A percentile compares a stretch with the other conserved stretches of the same genome.
Evolutionary conservation across 1,284 basidiomycete species (phyloP).

Genomic region (Trichosporon faecale): DNA sequence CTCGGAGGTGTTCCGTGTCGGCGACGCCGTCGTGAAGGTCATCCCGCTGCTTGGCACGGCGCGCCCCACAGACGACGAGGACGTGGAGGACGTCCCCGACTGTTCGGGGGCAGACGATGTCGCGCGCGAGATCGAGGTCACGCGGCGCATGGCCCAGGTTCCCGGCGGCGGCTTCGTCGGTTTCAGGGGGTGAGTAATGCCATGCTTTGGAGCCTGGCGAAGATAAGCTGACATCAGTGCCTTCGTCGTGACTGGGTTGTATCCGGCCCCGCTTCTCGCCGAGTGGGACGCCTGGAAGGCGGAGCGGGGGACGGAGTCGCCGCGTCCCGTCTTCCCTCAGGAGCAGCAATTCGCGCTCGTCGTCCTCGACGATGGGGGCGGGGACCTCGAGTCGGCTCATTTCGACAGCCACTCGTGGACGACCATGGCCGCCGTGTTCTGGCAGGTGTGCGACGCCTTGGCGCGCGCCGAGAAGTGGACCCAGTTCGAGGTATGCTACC

Average conservation of each 20-base stretch:
- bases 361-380: slow-evolving; percentile 80
- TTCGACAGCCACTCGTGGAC: slow-evolving; percentile 70
- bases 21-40: slow-evolving; percentile 47
- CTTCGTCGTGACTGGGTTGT: slow-evolving; percentile 78
- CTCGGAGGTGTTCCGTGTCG: slow-evolving; percentile 90
- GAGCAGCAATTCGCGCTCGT: slow-evolving; percentile 83
- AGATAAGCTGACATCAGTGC: slow-evolving; percentile 52
- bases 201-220: neutral
- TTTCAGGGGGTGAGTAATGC: slow-evolving; percentile 59
- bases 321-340: slow-evolving; percentile 70
- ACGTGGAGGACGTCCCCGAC: slow-evolving; percentile 40
- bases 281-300: slow-evolving; percentile 82
- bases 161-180: slow-evolving; percentile 69
- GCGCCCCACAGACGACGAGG: slow-evolving; percentile 21
- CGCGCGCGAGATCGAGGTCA: slow-evolving; percentile 81
- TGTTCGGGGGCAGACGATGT: slow-evolving; percentile 75
- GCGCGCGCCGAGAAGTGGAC: slow-evolving; percentile 72
- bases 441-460: slow-evolving; percentile 77
- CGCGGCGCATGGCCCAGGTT: slow-evolving; percentile 68
- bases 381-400: slow-evolving; percentile 77
- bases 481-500: slow-evolving; percentile 70
- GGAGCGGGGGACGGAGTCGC: slow-evolving; percentile 72
- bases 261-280: slow-evolving; percentile 71
- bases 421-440: slow-evolving; percentile 82
- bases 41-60: slow-evolving; percentile 27